phyloP scores from a whole-genome alignment of 1,284 basidiomycete species.

The Boletellus deceptivus region DNA sequence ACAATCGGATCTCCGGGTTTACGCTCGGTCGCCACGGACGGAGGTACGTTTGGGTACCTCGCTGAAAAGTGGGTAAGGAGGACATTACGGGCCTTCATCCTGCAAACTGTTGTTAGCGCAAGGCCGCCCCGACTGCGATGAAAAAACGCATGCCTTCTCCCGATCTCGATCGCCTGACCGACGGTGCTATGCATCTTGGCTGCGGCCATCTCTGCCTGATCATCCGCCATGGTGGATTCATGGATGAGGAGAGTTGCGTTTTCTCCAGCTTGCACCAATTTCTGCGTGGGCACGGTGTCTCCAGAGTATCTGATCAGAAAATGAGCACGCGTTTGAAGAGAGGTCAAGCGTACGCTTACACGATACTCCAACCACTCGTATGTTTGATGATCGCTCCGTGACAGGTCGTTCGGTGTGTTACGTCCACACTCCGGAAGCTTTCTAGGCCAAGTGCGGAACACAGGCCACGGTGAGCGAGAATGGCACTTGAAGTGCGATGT shows the following conservation, averaged over 20 bases:
- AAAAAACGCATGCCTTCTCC: slow-evolving; percentile 49
- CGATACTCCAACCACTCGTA: slow-evolving; percentile 76
- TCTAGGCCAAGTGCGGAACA: slow-evolving; percentile 52
- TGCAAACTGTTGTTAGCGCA: slow-evolving; percentile 27
- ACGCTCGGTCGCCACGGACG: slow-evolving; percentile 14
- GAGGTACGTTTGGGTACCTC: slow-evolving; percentile 85
- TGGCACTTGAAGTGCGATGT: slow-evolving; percentile 14
- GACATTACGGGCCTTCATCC: slow-evolving; percentile 81
- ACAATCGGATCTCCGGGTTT: slow-evolving; percentile 44
- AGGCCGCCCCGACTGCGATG: neutral
- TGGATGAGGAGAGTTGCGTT: slow-evolving; percentile 86
- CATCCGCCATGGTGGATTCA: slow-evolving; percentile 88
- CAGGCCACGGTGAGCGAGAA: slow-evolving; percentile 39
- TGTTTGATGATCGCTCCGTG: slow-evolving; percentile 73
- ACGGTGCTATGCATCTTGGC: slow-evolving; percentile 88
- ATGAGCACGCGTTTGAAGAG: slow-evolving; percentile 9
- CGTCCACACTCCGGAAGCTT: slow-evolving; percentile 62
- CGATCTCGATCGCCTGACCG: slow-evolving; percentile 82
- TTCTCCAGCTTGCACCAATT: slow-evolving; percentile 64
- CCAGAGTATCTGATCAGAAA: slow-evolving; percentile 64
- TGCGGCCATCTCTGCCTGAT: slow-evolving; percentile 68
- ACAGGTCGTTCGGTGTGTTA: slow-evolving; percentile 71
- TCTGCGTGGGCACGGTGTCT: slow-evolving; percentile 80
- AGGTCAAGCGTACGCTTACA: slow-evolving; percentile 45
- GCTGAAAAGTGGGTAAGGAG: slow-evolving; percentile 95